Evolutionary conservation across 83 land plant species (phyloP), one percentile per base, ranked within the genome.

Genomic region (Isoetes engelmannii): DNA sequence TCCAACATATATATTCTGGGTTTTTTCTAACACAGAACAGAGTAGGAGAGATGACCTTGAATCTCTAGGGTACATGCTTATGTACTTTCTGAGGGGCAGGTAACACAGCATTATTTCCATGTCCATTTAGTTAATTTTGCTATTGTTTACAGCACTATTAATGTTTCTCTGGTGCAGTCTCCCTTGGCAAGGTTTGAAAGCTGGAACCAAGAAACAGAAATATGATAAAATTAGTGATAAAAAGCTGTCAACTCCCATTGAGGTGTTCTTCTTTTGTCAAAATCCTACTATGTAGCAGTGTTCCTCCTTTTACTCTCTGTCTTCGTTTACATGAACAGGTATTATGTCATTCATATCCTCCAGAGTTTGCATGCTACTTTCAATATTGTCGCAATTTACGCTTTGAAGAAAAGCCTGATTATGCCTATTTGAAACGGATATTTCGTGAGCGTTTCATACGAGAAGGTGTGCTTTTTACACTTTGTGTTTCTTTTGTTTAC

Each of bases 51-150:
- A 64, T 44, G 67, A 64, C 41, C 47, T 64, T 15, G 67, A 64
- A 47, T 89, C 93, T 63, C 47, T 64, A 13, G 67, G 67, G 10
- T 64, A 64, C 47, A 47, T 64, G 18, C 67, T 64, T 44, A 64
- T 64, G 67, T 64, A 64, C 41, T 64, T 64, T 44, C 67, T 64
- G 41, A 18, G 67, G 47, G 47, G 67, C 67, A 64, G 67, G 67
- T 64, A 48, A 41, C 1, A 41, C 7, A 7, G 20, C n/a, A 21
- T n/a, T 21, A 68, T 81, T 73, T 72, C 56, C 18, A 85, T 85
- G 57, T 80, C 88, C 7, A 62, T 82, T 5, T 85, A 85, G 85
- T 85, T 83, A 74, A 53, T 10, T 8, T 63, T 43, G 0, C 28
- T 63, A 47, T n/a, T n/a, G 1, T 60, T 15, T 3, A 60, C 13